phyloP scores from a whole-genome alignment of 768 basidiomycete species.

The Lentinula raphanica region DNA sequence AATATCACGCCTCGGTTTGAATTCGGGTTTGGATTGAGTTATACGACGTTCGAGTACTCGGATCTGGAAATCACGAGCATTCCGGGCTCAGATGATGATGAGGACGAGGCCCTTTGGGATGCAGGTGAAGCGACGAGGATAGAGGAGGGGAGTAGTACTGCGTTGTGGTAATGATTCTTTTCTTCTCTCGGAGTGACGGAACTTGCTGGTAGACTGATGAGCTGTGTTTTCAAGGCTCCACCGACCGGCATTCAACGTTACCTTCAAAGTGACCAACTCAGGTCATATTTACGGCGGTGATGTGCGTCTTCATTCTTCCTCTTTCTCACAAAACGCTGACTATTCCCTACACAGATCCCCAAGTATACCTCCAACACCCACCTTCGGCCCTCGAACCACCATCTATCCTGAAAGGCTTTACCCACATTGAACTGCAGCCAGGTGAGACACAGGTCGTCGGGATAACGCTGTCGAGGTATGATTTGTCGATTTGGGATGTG shows the following conservation, averaged over 20 bases:
- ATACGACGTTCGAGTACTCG: conserved; percentile 75
- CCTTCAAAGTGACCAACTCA: conserved; percentile 62
- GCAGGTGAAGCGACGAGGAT: conserved; percentile 50
- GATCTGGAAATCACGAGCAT: conserved; percentile 46
- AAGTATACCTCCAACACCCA: conserved; percentile 72
- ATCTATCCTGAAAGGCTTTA: conserved; percentile 66
- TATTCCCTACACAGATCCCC: conserved; percentile 41
- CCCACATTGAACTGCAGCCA: conserved; percentile 44
- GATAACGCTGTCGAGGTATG: conserved; percentile 62
- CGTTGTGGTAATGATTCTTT: conserved; percentile 42
- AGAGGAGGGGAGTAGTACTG: conserved; percentile 53
- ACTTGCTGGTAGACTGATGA: neutral
- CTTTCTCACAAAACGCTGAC: neutral
- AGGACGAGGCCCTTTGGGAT: conserved; percentile 48
- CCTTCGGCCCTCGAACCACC: conserved; percentile 63
- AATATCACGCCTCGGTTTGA: conserved; percentile 78
- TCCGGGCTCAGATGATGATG: conserved; percentile 29
- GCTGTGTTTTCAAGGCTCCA: conserved; percentile 44
- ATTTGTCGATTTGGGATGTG: conserved; percentile 74
- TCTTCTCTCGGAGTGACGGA: neutral
- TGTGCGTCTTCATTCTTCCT: conserved; percentile 20
- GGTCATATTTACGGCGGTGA: conserved; percentile 61
- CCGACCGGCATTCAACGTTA: conserved; percentile 54
- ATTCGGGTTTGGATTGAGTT: conserved; percentile 88
- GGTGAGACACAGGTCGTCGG: conserved; percentile 42